phyloP scores from a whole-genome alignment of 192 early-diverging fungal genomes.

The Allomyces macrogynus region DNA sequence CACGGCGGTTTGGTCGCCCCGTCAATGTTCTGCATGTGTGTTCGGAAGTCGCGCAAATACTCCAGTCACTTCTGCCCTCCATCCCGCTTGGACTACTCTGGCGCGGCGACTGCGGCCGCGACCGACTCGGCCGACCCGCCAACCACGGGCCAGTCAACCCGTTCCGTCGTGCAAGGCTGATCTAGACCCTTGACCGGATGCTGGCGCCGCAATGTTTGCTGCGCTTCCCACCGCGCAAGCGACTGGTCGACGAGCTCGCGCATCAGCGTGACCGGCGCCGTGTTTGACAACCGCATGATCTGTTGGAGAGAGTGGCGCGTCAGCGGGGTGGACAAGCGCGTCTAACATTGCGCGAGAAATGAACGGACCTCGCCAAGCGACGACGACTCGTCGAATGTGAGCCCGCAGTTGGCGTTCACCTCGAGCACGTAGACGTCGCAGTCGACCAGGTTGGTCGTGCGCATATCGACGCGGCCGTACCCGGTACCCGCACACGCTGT shows the following conservation, averaged over 20 bases:
- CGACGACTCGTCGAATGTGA: conserved; percentile 18
- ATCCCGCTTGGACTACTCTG: no score
- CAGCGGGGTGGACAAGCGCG: no score
- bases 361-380: background rate
- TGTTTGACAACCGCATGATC: conserved; percentile 11
- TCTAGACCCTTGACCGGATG: no score
- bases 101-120: no score
- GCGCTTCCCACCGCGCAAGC: conserved; percentile 3
- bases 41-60: no score
- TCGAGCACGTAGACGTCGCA: conserved; percentile 23
- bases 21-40: no score
- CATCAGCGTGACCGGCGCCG: conserved; percentile 8
- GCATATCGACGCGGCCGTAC: conserved; percentile 26
- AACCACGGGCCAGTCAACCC: no score
- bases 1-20: no score
- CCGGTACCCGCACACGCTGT: conserved; percentile 13
- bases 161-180: no score
- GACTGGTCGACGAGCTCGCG: conserved; percentile 12
- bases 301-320: conserved; percentile 15
- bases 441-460: conserved; percentile 12
- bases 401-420: conserved; percentile 27
- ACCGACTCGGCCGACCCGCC: no score
- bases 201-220: no score
- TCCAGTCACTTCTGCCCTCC: no score
- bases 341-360: background rate